Evolutionary conservation across 2,329 filamentous ascomycete genomes (phyloP).

Genomic region (Hirsutella minnesotensis): DNA sequence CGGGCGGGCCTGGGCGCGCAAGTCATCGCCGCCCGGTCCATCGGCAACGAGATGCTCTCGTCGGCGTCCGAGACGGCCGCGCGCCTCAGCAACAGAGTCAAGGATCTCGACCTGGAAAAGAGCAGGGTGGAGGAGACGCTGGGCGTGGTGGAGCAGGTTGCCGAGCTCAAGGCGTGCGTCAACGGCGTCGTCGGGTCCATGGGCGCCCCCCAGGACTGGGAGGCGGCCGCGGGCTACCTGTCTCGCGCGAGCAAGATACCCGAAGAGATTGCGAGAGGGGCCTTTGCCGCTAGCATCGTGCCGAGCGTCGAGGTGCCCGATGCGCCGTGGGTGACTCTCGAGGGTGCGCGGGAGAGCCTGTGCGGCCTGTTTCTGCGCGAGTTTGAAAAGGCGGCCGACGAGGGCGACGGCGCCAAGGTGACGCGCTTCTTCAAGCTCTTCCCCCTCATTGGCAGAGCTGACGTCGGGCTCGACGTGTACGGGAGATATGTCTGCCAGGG

Average conservation of each 20-base stretch:
- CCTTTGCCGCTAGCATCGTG: conserved; percentile 84
- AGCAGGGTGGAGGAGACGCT: conserved; percentile 81
- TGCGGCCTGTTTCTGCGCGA: conserved; percentile 86
- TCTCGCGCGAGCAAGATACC: conserved; percentile 74
- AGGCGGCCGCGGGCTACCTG: conserved; percentile 85
- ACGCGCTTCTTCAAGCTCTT: conserved; percentile 98
- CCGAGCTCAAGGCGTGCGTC: conserved; percentile 92
- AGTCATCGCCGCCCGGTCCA: conserved; percentile 66
- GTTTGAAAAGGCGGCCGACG: conserved; percentile 82
- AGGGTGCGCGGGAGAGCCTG: conserved; percentile 77
- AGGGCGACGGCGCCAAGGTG: conserved; percentile 79
- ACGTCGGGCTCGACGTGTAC: conserved; percentile 88
- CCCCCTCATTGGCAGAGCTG: conserved; percentile 78
- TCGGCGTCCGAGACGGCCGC: conserved; percentile 75
- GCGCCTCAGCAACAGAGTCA: conserved; percentile 76
- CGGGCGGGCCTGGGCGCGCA: conserved; percentile 82
- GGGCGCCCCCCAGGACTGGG: conserved; percentile 98
- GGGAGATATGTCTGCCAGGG: conserved; percentile 93
- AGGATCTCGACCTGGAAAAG: conserved; percentile 82
- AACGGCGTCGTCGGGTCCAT: conserved; percentile 90
- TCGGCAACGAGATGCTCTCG: conserved; percentile 86
- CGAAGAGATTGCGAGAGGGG: conserved; percentile 64
- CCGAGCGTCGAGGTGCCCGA: conserved; percentile 94
- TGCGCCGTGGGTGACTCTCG: conserved; percentile 73
- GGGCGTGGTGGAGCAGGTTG: conserved; percentile 87